Evolutionary conservation across 371 early-diverging fungal species (phyloP), one percentile per base, ranked within the genome.

Genomic region (Apophysomyces elegans): DNA sequence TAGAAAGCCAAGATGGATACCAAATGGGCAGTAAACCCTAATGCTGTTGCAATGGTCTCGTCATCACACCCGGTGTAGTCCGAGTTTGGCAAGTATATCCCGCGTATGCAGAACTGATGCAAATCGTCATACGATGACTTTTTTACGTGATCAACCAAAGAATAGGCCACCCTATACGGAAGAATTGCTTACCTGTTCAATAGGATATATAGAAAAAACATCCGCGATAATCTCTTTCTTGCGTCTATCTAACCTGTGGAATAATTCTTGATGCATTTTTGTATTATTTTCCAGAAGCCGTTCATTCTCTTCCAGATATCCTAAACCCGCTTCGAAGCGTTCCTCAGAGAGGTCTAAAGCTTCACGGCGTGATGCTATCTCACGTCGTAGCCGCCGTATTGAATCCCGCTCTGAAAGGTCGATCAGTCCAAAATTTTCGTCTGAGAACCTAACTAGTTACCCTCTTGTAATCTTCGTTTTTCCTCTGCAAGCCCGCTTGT

Each of bases 1-100:
- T 92, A 93, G 69, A 78, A 86, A 0, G 93, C 90, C 39, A 95
- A 64, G 86, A 93, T 85, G 44, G 76, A 74, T 0, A 92, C 85
- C 5, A 91, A 73, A 69, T 95, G 93, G 41, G 86, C 80, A 0
- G 89, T 83, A 66, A 83, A 91, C 4, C 95, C 95, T 0, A 95
- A 66, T 0, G 92, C 93, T 2, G 91, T 89, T 0, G 93, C 86
- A 14, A 91, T 82, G n/a, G 62, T 37, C 9, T 93, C 92, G 21
- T 91, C 90, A 60, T 93, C 82, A 75, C 72, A 73, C 35, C 81
- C 90, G 54, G 75, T 71, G 50, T 79, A 85, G 2, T 80, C 80
- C 7, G 87, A 86, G 59, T 93, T 88, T 7, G 91, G 91, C 14
- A 93, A 69, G 50, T 82, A 77, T 13, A 90, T 71, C 58, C 88